A percentile compares a stretch with the other conserved stretches of the same genome.
Evolutionary conservation across 306 rosid genomes (phyloP).

Genomic region (Prunus mume): DNA sequence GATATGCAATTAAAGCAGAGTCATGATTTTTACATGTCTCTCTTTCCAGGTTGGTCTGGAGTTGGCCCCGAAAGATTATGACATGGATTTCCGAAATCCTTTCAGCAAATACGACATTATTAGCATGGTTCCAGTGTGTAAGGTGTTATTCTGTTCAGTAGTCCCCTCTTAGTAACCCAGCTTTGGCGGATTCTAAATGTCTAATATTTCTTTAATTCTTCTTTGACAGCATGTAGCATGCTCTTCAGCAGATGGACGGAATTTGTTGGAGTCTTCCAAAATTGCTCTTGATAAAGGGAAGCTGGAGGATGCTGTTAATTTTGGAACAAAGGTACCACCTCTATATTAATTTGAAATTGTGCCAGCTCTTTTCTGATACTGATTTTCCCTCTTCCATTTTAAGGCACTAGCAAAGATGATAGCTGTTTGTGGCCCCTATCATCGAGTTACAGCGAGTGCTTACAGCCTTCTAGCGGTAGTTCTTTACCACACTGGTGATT

Average conservation of each 20-base stretch:
- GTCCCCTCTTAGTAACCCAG: slow-evolving; percentile 12
- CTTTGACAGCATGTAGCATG: slow-evolving; percentile 74
- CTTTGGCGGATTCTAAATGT: neutral
- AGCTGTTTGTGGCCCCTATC: slow-evolving; percentile 90
- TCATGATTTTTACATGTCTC: slow-evolving; percentile 9
- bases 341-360: neutral
- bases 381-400: slow-evolving; percentile 13
- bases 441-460: slow-evolving; percentile 94
- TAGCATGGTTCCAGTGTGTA: slow-evolving; percentile 87
- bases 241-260: slow-evolving; percentile 88
- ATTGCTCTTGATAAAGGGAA: slow-evolving; percentile 96
- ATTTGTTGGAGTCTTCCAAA: slow-evolving; percentile 86
- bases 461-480: slow-evolving; percentile 97
- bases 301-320: slow-evolving; percentile 92
- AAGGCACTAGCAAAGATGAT: slow-evolving; percentile 93
- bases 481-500: slow-evolving; percentile 97
- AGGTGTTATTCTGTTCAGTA: slow-evolving; percentile 47
- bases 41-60: slow-evolving; percentile 79
- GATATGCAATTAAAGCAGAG: slow-evolving; percentile 9
- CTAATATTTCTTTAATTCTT: slow-evolving; percentile 4
- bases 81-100: slow-evolving; percentile 69
- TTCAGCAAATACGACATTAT: slow-evolving; percentile 67
- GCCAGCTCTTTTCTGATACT: neutral
- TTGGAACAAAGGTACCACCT: slow-evolving; percentile 78
- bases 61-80: slow-evolving; percentile 80